These are phyloP conservation scores for Yamadazyma scolyti DNA, from an alignment of 805 yeast genomes.

Conservation along the genomic window DNA sequence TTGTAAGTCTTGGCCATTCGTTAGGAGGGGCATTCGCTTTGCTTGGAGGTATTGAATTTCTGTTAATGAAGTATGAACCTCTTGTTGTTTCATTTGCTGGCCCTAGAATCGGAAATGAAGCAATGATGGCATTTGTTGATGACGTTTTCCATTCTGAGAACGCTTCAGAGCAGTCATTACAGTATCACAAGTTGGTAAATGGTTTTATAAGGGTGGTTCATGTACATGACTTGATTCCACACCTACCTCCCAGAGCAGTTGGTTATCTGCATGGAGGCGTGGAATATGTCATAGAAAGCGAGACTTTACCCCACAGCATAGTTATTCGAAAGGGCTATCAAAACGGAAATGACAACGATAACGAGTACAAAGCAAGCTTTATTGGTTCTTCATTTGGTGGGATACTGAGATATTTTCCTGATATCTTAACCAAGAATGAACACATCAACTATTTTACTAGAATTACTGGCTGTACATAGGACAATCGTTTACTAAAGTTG, in stretches of 20 bases:
- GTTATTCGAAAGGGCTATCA: conserved; percentile 14
- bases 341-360: conserved; percentile 7
- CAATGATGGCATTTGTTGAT: conserved; percentile 52
- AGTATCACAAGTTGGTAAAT: conserved; percentile 19
- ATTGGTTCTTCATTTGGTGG: background rate
- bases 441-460: conserved; percentile 29
- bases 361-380: background rate
- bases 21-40: conserved; percentile 71
- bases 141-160: conserved; percentile 37
- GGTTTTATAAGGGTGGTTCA: conserved; percentile 58
- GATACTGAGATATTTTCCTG: conserved; percentile 1
- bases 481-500: too few relatives aligned
- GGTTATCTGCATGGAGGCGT: conserved; percentile 45
- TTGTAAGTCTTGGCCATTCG: conserved; percentile 70
- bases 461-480: conserved; percentile 27
- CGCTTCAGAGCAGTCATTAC: conserved; percentile 17
- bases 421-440: conserved; percentile 5
- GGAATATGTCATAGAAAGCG: conserved; percentile 44
- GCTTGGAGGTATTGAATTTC: conserved; percentile 60
- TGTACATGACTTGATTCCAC: conserved; percentile 55
- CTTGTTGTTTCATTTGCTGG: conserved; percentile 60
- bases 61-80: conserved; percentile 51
- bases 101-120: conserved; percentile 59
- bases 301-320: conserved; percentile 33
- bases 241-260: conserved; percentile 47